Percentiles rank a stretch among this genome's conserved stretches.
phyloP scores from a whole-genome alignment of 2,329 filamentous ascomycete species.

The Aspergillus ustus region DNA sequence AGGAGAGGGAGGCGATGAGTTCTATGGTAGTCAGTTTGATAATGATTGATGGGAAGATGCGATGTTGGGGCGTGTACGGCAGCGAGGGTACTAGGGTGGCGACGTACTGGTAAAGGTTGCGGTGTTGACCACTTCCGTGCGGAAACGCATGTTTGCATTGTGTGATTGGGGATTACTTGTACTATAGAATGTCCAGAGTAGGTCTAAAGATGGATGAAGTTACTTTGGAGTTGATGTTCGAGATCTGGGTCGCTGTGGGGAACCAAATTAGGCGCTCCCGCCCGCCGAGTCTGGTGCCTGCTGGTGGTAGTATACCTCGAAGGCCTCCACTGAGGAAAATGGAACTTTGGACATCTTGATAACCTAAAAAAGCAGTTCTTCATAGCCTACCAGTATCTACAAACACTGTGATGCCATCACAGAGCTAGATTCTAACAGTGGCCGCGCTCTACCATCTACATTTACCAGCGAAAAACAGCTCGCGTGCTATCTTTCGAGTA shows the following conservation, averaged over 20 bases:
- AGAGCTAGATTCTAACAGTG: neutral
- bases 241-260: neutral
- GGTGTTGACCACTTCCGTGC: conserved; percentile 37
- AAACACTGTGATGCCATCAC: too few species aligned
- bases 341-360: too few species aligned
- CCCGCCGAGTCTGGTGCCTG: neutral
- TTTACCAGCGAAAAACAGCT: neutral
- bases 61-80: too few species aligned
- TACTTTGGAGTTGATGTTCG: neutral
- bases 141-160: conserved; percentile 38
- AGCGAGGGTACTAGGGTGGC: conserved; percentile 2
- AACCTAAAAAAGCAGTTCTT: too few species aligned
- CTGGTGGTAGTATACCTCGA: neutral
- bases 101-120: conserved; percentile 57
- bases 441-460: neutral
- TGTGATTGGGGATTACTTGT: neutral
- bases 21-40: conserved; percentile 48
- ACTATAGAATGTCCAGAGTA: neutral
- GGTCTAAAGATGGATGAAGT: neutral
- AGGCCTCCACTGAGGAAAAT: neutral
- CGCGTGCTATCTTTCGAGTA: neutral
- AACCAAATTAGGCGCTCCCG: neutral
- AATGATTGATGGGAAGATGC: conserved; percentile 23
- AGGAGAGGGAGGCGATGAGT: conserved; percentile 65
- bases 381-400: too few species aligned